Evolutionary conservation across 2,329 filamentous ascomycete species (phyloP).

Genomic region (Neoarthrinium moseri): DNA sequence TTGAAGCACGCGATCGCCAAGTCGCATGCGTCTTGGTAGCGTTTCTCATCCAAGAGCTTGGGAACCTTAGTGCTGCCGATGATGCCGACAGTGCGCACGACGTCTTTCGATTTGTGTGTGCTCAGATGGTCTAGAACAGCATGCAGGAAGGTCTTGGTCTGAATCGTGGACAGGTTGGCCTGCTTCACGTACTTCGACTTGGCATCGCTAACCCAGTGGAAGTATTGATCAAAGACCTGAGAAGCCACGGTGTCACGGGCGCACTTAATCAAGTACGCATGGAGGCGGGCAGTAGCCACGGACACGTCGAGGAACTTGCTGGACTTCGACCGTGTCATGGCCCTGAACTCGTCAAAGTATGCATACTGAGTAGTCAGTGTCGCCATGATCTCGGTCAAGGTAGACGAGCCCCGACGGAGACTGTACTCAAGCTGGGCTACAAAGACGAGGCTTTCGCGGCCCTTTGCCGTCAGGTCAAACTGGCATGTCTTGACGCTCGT

Average conservation of each 20-base stretch:
- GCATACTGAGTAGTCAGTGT: slow-evolving; percentile 40
- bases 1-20: slow-evolving; percentile 31
- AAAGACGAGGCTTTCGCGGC: slow-evolving; percentile 37
- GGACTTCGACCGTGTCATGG: slow-evolving; percentile 33
- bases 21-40: slow-evolving; percentile 29
- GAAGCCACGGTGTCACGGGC: slow-evolving; percentile 21
- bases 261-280: slow-evolving; percentile 26
- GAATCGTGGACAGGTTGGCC: slow-evolving; percentile 24
- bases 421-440: slow-evolving; percentile 43
- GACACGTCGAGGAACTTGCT: slow-evolving; percentile 33
- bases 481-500: slow-evolving; percentile 20
- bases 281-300: slow-evolving; percentile 30
- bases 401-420: slow-evolving; percentile 27
- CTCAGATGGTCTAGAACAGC: slow-evolving; percentile 32
- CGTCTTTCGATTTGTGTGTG: slow-evolving; percentile 30
- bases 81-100: slow-evolving; percentile 35
- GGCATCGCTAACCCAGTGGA: slow-evolving; percentile 28
- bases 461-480: slow-evolving; percentile 32
- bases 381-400: slow-evolving; percentile 39
- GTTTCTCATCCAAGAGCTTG: slow-evolving; percentile 24
- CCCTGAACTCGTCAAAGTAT: slow-evolving; percentile 37
- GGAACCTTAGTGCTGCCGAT: slow-evolving; percentile 25
- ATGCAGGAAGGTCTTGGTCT: slow-evolving; percentile 24
- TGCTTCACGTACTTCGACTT: slow-evolving; percentile 29
- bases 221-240: slow-evolving; percentile 28